Conservation (phyloP, 495 filamentous ascomycete species). For the Talaromyces liani region DNA sequence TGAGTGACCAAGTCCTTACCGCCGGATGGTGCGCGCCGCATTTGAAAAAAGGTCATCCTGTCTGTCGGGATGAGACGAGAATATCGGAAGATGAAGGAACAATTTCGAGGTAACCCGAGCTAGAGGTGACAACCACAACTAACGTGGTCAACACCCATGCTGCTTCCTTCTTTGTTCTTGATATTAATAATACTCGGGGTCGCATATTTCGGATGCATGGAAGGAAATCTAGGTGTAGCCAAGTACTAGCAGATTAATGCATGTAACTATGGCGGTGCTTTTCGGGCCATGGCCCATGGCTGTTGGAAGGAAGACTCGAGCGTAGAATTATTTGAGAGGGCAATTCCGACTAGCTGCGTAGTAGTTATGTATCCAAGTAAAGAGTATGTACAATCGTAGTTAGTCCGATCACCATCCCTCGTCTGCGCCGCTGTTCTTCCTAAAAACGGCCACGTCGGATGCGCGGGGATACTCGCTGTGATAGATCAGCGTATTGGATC, state of each 20-base stretch:
- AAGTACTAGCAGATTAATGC: neutral
- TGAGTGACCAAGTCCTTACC: neutral
- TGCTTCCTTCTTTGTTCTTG: neutral
- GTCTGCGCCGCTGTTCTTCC: neutral
- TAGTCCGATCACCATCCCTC: neutral
- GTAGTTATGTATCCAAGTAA: neutral
- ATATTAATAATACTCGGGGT: neutral
- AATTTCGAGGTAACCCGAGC: neutral
- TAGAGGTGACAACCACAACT: neutral
- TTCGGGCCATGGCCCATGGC: neutral
- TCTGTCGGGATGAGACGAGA: neutral
- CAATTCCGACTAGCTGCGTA: neutral
- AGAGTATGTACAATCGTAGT: neutral
- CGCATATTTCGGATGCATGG: neutral
- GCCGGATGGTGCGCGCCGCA: neutral
- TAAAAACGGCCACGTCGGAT: conserved; percentile 5
- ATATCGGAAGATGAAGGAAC: conserved; percentile 1
- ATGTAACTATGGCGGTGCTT: neutral
- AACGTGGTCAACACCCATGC: neutral
- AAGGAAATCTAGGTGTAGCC: neutral
- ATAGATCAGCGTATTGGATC: neutral
- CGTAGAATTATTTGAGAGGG: neutral
- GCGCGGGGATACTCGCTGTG: neutral
- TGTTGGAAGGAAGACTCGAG: neutral
- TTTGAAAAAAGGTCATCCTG: neutral